Base-by-base conservation (phyloP, 805 yeast genomes). In the Sugiyamaella boreocaroliniensis region DNA sequence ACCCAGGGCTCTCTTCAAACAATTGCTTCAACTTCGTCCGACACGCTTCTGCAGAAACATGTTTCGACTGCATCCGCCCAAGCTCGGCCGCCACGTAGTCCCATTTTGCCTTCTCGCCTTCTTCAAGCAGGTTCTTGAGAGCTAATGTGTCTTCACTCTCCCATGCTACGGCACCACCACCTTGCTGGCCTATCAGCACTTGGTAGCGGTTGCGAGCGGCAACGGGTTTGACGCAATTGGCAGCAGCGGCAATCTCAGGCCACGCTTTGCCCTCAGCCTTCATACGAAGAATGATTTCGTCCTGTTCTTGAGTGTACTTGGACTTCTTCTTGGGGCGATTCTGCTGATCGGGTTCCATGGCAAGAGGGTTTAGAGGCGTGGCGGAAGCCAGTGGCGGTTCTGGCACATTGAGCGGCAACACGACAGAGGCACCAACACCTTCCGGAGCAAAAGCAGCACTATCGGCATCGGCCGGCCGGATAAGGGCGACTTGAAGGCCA, bases 141-240 rank as follows among this genome's bases (percentile, higher is more conserved):
- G 72, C 71, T 29, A 66, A 54, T 7, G 79, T 75, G 65, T 84
- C 89, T 14, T 77, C 79, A 1, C 71, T 60, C 9, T 77, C 79
- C 84, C 89, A 84, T 29, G 79, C 76, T 20, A 80, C 76, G 1
- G 81, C 75, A 11, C 85, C 86, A 34, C 86, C 85, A 2, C 92
- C 92, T 61, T 85, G 92, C 64, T 85, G 92, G 4, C 93, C 93
- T 58, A 86, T 84, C 47, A 85, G 74, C 3, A 85, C 92, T 66
- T 85, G 92, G 61, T 86, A 86, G 54, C 92, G 69, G 63, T 85
- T 85, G 53, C 92, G 69, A 0, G 90, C 92, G 0, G 92, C 88
- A 41, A 85, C 68, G 54, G 79, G 82, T 43, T 82, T 77, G 8
- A 82, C 86, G 29, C 85, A 84, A 3, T 77, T 75, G 1, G 87